These are phyloP conservation scores for Fomes fomentarius DNA, from an alignment of 1,284 basidiomycete species.

Conservation along the genomic window DNA sequence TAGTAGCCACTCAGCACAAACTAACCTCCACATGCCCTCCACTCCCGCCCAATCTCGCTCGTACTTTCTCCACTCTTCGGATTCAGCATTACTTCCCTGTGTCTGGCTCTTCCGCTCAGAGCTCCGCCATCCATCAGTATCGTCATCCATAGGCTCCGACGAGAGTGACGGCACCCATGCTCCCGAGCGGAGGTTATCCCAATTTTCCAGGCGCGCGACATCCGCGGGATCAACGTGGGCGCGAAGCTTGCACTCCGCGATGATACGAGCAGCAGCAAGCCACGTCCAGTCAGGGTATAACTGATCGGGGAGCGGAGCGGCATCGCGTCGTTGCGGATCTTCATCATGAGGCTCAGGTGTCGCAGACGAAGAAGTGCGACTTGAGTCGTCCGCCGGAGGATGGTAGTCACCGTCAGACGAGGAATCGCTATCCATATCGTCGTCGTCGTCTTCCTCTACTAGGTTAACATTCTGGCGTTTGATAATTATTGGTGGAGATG, in stretches of 20 bases:
- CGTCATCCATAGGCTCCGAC: no score
- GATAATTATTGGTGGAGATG: slow-evolving; percentile 3
- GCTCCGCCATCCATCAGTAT: no score
- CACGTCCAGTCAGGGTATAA: slow-evolving; percentile 35
- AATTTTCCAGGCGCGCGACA: slow-evolving; percentile 37
- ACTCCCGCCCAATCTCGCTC: slow-evolving; percentile 67
- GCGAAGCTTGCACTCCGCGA: slow-evolving; percentile 32
- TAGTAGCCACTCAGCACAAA: background rate
- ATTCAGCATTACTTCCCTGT: background rate
- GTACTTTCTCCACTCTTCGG: slow-evolving; percentile 26
- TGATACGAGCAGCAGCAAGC: slow-evolving; percentile 30
- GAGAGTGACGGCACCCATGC: slow-evolving; percentile 41
- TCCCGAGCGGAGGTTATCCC: slow-evolving; percentile 40
- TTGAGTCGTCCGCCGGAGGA: slow-evolving; percentile 21
- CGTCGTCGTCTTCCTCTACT: slow-evolving; percentile 2
- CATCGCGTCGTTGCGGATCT: background rate
- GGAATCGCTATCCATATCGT: slow-evolving; percentile 24
- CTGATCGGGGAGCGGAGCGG: slow-evolving; percentile 10
- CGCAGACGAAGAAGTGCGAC: slow-evolving; percentile 1
- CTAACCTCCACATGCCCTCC: slow-evolving; percentile 55
- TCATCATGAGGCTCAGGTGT: background rate
- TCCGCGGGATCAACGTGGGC: slow-evolving; percentile 22
- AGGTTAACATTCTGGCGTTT: slow-evolving; percentile 3
- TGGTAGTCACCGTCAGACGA: slow-evolving; percentile 24
- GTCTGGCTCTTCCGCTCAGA: background rate